A percentile compares a stretch with the other conserved stretches of the same genome.
phyloP scores from a whole-genome alignment of 2,329 filamentous ascomycete genomes.

The Fusarium armeniacum region DNA sequence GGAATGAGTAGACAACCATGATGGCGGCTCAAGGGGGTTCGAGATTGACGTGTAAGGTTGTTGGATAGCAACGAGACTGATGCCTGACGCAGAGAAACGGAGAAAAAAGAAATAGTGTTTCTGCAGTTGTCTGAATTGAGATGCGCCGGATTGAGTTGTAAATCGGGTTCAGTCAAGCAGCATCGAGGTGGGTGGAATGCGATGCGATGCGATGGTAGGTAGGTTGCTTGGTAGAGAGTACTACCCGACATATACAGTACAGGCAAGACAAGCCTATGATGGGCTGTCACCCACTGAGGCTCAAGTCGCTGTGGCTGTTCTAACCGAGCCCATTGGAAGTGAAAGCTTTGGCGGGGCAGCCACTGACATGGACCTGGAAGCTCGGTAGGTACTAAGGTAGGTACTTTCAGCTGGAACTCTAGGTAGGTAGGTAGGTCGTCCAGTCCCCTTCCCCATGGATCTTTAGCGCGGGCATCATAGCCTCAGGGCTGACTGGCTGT shows the following conservation, averaged over 20 bases:
- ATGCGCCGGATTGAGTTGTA: neutral
- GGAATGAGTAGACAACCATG: slow-evolving; percentile 98
- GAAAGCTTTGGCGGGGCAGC: slow-evolving; percentile 23
- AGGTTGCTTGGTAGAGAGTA: slow-evolving; percentile 13
- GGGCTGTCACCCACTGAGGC: slow-evolving; percentile 26
- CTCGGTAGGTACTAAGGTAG: no score
- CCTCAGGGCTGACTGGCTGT: slow-evolving; percentile 16
- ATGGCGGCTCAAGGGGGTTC: slow-evolving; percentile 49
- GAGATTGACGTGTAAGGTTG: slow-evolving; percentile 5
- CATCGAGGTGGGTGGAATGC: slow-evolving; percentile 11
- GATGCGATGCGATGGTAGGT: slow-evolving; percentile 19
- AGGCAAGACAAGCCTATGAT: neutral
- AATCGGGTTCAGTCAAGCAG: neutral
- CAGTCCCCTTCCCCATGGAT: neutral
- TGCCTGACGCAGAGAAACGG: neutral
- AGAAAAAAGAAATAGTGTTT: neutral
- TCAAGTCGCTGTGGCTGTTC: slow-evolving; percentile 25
- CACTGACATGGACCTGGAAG: slow-evolving; percentile 6
- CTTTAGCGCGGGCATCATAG: slow-evolving; percentile 11
- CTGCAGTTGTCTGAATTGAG: neutral
- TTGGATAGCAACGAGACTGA: neutral
- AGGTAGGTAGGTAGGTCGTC: neutral
- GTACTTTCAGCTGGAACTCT: neutral
- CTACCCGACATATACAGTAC: neutral
- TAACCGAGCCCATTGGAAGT: slow-evolving; percentile 4